These are phyloP conservation scores for Lophiostoma macrostomum DNA, from an alignment of 495 filamentous ascomycete genomes.

Conservation along the genomic window DNA sequence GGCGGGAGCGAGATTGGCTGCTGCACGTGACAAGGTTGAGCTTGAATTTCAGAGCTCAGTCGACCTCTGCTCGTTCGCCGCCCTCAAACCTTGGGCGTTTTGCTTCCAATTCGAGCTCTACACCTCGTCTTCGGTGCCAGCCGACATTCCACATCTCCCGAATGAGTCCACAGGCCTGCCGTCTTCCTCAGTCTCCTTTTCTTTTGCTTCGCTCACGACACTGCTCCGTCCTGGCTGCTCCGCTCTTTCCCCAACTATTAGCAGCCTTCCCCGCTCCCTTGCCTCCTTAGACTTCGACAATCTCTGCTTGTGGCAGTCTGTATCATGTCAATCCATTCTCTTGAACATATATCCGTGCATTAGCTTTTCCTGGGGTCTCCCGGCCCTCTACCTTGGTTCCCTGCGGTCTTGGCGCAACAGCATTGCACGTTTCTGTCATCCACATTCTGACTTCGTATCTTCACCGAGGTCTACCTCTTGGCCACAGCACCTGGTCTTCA, in stretches of 20 bases:
- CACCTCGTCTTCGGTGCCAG: slow-evolving; percentile 12
- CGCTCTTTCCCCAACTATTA: slow-evolving; percentile 22
- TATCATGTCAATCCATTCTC: too few relatives aligned
- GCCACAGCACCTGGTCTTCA: too few relatives aligned
- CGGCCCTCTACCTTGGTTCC: too few relatives aligned
- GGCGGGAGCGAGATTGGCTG: not conserved
- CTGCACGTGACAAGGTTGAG: not conserved
- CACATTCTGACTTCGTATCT: too few relatives aligned
- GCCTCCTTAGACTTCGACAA: not conserved
- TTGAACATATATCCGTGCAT: too few relatives aligned
- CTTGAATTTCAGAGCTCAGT: slow-evolving; percentile 3
- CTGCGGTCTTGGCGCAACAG: too few relatives aligned
- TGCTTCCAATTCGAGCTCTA: slow-evolving; percentile 13
- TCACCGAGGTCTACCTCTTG: too few relatives aligned
- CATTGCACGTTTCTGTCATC: too few relatives aligned
- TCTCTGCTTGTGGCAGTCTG: too few relatives aligned
- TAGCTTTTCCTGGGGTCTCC: too few relatives aligned
- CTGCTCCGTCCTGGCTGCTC: slow-evolving; percentile 3
- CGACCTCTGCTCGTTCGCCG: slow-evolving; percentile 2
- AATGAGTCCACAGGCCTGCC: too few relatives aligned
- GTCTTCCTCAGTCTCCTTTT: not conserved
- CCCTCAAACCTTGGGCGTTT: slow-evolving; percentile 20
- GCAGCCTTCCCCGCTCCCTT: slow-evolving; percentile 4
- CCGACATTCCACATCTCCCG: too few relatives aligned
- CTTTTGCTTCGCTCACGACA: not conserved